phyloP scores from a whole-genome alignment of 495 filamentous ascomycete species.

The Terfezia boudieri region DNA sequence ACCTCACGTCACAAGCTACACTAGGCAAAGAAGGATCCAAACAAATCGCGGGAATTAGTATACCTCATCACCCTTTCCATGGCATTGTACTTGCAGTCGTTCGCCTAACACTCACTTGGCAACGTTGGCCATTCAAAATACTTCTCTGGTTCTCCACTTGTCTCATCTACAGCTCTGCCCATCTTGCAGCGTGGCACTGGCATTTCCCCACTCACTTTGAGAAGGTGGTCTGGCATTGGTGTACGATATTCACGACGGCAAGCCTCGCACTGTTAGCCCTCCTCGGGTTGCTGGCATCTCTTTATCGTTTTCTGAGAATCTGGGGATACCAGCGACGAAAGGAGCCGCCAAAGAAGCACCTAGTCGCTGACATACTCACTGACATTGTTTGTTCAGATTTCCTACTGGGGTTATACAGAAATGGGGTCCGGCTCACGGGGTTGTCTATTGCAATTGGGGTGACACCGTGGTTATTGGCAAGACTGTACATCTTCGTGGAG shows the following conservation, averaged over 20 bases:
- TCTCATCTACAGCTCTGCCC: neutral
- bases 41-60: neutral
- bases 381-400: too few species aligned
- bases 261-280: neutral
- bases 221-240: neutral
- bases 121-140: neutral
- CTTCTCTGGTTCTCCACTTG: neutral
- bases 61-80: neutral
- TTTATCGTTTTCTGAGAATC: neutral
- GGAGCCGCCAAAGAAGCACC: too few species aligned
- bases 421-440: neutral
- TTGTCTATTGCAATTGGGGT: neutral
- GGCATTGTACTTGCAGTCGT: neutral
- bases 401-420: neutral
- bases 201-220: neutral
- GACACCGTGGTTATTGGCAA: neutral
- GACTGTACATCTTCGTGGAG: neutral
- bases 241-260: neutral
- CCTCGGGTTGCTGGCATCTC: neutral
- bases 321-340: too few species aligned
- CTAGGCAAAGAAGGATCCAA: neutral
- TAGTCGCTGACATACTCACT: too few species aligned
- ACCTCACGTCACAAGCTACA: neutral
- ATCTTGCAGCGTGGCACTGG: neutral
- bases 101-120: neutral